Conservation (phyloP, 2,329 filamentous ascomycete species). For the Sclerotinia minor region DNA sequence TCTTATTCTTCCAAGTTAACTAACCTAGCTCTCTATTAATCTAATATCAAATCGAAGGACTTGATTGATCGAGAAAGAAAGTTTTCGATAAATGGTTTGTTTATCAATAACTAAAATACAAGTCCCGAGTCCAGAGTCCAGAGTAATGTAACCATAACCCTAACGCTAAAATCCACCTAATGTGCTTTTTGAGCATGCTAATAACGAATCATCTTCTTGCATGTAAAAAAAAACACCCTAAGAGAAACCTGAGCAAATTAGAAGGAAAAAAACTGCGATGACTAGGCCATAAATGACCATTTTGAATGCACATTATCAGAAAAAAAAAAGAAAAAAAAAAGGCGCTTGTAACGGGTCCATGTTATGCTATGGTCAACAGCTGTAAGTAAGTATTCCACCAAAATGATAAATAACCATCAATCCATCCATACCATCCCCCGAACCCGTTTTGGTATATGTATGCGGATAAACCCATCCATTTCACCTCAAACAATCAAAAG, state of each 20-base stretch:
- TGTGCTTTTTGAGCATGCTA: too few species aligned
- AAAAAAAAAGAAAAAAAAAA: not conserved
- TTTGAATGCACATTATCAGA: not conserved
- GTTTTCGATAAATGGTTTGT: too few species aligned
- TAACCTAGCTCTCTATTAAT: too few species aligned
- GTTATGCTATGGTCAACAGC: conserved; percentile 4
- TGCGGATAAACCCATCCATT: conserved; percentile 13
- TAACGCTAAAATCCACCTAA: too few species aligned
- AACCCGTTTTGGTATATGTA: conserved; percentile 21
- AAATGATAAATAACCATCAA: conserved; percentile 13
- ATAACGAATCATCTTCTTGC: not conserved
- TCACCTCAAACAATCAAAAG: conserved; percentile 16
- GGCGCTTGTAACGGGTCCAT: not conserved
- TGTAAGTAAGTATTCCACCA: conserved; percentile 18
- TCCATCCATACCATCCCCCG: conserved; percentile 13
- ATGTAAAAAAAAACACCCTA: not conserved
- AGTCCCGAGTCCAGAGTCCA: too few species aligned
- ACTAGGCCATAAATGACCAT: not conserved
- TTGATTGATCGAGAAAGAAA: too few species aligned
- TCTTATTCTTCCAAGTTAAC: too few species aligned
- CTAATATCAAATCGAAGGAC: too few species aligned
- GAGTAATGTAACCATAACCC: too few species aligned
- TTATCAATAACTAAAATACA: too few species aligned
- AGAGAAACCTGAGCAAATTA: not conserved
- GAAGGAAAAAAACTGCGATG: not conserved